Evolutionary conservation across 768 basidiomycete species (phyloP).

Genomic region (Hypsizygus marmoreus): DNA sequence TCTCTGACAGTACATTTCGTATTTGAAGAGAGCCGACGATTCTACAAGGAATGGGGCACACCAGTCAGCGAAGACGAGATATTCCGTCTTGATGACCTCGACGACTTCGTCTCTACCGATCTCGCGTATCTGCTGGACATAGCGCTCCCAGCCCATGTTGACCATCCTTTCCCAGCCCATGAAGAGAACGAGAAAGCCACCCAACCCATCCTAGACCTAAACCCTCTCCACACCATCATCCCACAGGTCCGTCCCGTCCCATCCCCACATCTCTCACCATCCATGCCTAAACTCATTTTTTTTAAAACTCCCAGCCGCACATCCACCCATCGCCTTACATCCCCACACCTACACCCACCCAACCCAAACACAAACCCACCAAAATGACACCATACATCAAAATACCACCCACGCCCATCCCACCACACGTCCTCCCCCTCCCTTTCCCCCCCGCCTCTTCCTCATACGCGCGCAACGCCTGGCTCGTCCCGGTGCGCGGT

Average conservation of each 20-base stretch:
- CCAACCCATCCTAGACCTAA: conserved; percentile 35
- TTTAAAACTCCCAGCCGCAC: conserved; percentile 33
- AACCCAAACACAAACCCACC: too few species aligned
- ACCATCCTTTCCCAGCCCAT: neutral
- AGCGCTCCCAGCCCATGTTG: neutral
- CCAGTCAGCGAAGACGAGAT: conserved; percentile 33
- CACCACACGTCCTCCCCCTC: conserved; percentile 32
- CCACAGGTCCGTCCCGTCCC: conserved; percentile 53
- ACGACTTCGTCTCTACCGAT: conserved; percentile 44
- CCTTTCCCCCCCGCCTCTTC: conserved; percentile 18
- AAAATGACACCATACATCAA: conserved; percentile 35
- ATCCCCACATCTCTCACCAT: conserved; percentile 20
- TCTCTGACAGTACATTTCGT: too few species aligned
- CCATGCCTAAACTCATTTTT: conserved; percentile 17
- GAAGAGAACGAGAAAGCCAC: neutral
- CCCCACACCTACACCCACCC: conserved; percentile 19
- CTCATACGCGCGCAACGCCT: conserved; percentile 46
- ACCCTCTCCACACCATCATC: conserved; percentile 38
- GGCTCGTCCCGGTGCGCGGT: conserved; percentile 63
- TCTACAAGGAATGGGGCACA: conserved; percentile 43
- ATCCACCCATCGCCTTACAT: conserved; percentile 29
- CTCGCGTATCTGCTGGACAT: conserved; percentile 17
- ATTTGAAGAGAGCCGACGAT: neutral
- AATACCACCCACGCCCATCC: conserved; percentile 35
- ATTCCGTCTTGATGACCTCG: conserved; percentile 38